Base-by-base conservation (phyloP, 2,329 filamentous ascomycete genomes). In the Exophiala dermatitidis region DNA sequence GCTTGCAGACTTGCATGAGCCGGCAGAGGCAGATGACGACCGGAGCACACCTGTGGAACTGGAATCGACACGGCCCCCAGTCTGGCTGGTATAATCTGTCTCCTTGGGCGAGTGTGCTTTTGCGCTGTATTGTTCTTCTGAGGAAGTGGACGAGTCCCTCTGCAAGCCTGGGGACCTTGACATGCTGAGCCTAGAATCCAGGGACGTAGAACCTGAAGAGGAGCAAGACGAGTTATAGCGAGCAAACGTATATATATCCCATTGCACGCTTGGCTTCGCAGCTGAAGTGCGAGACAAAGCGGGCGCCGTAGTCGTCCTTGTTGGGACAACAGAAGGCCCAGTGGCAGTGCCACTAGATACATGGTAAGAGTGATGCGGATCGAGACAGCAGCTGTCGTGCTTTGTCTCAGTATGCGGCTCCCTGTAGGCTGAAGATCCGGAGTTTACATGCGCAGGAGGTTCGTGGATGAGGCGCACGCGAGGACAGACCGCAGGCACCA, bases 161-260 rank as follows among this genome's bases (percentile, higher is more conserved):
- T 36, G 33, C 9, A 29, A 38, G 7, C 40, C 28, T 8, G 50
- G 42, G 7, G 30, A 28, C n/a, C 42, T 53, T 5, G 37, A 49
- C 2, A 8, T 38, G 5, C 26, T 10, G 26, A 44, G 48, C 12
- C 42, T 36, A 19, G 50, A 55, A 5, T 42, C 44, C 3, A 30
- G 45, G 2, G 56, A 56, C 19, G 42, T 48, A n/a, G 46, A 53
- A 4, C 19, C 41, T 7, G 53, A 32, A 12, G 56, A 53, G 8
- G 56, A 56, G 26, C 43, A 44, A 9, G 46, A 42, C 9, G 49
- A 51, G 30, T 56, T 45, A 12, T 45, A 42, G 26, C 38, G 43
- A 7, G 29, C 33, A 5, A 51, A 37, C 2, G n/a, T 41, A 26
- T 12, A 26, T 5, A 28, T 10, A 5, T 4, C 7, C 38, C 38